Base-by-base conservation (phyloP, 169 alveolate species). In the Plasmodium gaboni region DNA sequence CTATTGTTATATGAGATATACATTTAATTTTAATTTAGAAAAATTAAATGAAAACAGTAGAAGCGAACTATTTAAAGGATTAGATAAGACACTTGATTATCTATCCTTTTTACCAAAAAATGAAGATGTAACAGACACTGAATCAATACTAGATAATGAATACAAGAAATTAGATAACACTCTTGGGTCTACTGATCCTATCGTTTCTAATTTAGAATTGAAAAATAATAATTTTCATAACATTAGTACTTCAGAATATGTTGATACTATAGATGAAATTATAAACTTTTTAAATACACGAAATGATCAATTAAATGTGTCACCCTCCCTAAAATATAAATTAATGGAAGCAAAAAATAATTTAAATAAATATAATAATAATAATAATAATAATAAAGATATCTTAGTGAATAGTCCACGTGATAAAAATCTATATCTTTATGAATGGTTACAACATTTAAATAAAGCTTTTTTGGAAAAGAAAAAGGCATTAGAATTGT, bases 1-100 rank as follows among this genome's bases (percentile, higher is more conserved):
- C 15, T 78, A 78, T 44, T 78, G 89, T 42, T 78, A 78, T 59
- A 78, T 78, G 69, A 78, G 78, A 59, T 78, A 78, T 46, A 78
- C 89, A 19, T 78, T 78, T 65, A 78, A 78, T 78, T 50, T 78
- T 48, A 78, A 78, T 78, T 78, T 78, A 46, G 89, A 78, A 19
- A 78, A 78, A 78, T 65, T 78, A 78, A 78, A 68, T 57, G 89
- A 78, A 64, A 78, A 28, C 38, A 78, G 32, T 15, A 78, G 65
- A 59, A 78, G 89, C 26, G 78, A 78, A 68, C 10, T 78, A 78
- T 78, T 78, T 69, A 78, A 78, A 65, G 89, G 89, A 15, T 28
- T 78, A 57, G 78, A 78, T 65, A 78, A 63, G 17, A 24, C 78
- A 19, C 59, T 65, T 50, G 78, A 78, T 57, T 78, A 78, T 65